These are phyloP conservation scores for Cystobasidium ongulense DNA, from an alignment of 768 basidiomycete genomes.

Conservation along the genomic window DNA sequence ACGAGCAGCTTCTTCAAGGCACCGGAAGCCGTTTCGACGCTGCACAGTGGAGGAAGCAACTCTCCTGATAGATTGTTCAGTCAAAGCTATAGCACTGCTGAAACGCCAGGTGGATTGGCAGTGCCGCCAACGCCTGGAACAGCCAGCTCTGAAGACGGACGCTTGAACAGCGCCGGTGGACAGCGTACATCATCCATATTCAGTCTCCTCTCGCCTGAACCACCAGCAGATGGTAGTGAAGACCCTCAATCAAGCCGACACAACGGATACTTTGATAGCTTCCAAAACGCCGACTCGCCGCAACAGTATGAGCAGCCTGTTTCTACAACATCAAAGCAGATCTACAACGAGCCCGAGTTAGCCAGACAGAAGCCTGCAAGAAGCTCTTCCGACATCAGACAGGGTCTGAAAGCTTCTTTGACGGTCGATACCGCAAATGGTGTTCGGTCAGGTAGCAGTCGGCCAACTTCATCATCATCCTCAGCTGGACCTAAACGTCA, in stretches of 20 bases:
- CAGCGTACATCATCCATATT: slow-evolving; percentile 15
- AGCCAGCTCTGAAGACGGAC: background rate
- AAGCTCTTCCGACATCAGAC: background rate
- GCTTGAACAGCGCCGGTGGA: background rate
- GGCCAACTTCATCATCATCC: background rate
- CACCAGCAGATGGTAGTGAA: background rate
- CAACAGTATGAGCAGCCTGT: background rate
- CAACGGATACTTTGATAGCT: slow-evolving; percentile 7
- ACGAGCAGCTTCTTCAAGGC: slow-evolving; percentile 7
- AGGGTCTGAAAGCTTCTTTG: background rate
- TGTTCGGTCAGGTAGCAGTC: background rate
- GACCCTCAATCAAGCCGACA: background rate
- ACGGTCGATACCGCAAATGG: background rate
- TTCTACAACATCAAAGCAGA: background rate
- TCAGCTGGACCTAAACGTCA: background rate
- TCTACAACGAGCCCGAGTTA: slow-evolving; percentile 11
- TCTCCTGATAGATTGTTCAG: background rate
- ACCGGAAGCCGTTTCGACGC: background rate
- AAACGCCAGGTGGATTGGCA: slow-evolving; percentile 5
- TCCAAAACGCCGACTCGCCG: background rate
- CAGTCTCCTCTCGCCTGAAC: slow-evolving; percentile 28
- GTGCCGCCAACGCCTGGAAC: slow-evolving; percentile 1
- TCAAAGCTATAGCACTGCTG: background rate
- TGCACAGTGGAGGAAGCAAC: background rate
- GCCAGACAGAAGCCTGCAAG: background rate